Conservation (phyloP, 345 rosid genomes). For the Trapa bicornis region DNA sequence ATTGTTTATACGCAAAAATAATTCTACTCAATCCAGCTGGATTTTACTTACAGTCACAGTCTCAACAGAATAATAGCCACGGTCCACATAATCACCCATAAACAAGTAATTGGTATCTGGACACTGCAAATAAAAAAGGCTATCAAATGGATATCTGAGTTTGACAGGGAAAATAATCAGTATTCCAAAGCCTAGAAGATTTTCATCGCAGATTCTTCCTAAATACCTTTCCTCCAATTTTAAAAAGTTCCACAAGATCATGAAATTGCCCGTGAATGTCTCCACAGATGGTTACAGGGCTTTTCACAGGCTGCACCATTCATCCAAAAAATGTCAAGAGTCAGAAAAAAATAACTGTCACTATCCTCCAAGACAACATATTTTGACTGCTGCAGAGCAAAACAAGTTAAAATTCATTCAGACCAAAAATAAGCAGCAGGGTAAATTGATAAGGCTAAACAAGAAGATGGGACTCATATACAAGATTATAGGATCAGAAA, state of each 20-base stretch:
- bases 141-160: background rate
- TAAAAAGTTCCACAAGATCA: slow-evolving; percentile 99
- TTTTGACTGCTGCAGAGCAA: background rate
- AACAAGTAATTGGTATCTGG: slow-evolving; percentile 97
- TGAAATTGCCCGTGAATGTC: slow-evolving; percentile 99
- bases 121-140: slow-evolving; percentile 40
- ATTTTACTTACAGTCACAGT: slow-evolving; percentile 66
- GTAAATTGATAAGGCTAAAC: background rate
- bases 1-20: background rate
- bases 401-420: background rate
- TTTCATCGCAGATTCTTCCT: background rate
- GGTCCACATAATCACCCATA: slow-evolving; percentile 98
- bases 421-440: background rate
- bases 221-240: slow-evolving; percentile 81
- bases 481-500: background rate
- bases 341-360: background rate
- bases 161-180: slow-evolving; percentile 7
- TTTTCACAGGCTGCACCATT: slow-evolving; percentile 72
- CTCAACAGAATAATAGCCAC: slow-evolving; percentile 97
- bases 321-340: background rate
- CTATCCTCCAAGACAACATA: background rate
- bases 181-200: background rate
- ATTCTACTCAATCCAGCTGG: background rate
- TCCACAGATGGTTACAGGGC: slow-evolving; percentile 97
- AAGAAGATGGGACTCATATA: no score